A percentile compares a stretch with the other conserved stretches of the same genome.
These are phyloP conservation scores for Pseudoscleropodium purum DNA, from an alignment of 225 moss, liverwort and hornwort genomes.

Conservation along the genomic window DNA sequence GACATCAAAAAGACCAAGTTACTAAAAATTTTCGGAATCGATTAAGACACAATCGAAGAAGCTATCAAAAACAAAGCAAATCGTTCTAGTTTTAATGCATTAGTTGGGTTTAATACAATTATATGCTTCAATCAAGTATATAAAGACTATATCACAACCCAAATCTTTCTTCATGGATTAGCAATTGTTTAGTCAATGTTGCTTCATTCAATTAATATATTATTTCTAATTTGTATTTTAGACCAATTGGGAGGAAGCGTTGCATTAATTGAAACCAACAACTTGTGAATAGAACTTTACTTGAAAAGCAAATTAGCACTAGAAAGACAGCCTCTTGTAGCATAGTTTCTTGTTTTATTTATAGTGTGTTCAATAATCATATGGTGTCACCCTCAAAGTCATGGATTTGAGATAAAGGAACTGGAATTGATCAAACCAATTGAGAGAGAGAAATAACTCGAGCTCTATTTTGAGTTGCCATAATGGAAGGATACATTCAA, in stretches of 20 bases:
- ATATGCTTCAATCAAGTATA: not conserved
- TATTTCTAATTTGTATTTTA: not conserved
- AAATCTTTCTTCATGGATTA: not conserved
- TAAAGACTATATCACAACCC: not conserved
- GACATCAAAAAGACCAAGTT: not conserved
- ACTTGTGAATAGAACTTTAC: not conserved
- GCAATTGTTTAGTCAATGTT: not conserved
- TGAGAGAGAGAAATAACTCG: not conserved
- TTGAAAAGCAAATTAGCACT: not conserved
- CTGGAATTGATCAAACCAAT: accelerated
- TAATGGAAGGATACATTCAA: not conserved
- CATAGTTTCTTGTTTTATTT: not conserved
- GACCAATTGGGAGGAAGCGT: not conserved
- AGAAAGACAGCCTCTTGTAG: too few species aligned
- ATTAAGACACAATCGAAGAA: not conserved
- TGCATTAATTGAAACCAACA: not conserved
- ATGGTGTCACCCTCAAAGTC: too few species aligned
- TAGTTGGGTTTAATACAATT: not conserved
- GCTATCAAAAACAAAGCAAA: not conserved
- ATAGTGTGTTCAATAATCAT: not conserved
- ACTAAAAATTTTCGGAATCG: accelerated
- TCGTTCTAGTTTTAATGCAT: not conserved
- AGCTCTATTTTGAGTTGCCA: not conserved
- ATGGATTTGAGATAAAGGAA: accelerated
- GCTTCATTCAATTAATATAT: not conserved